Evolutionary conservation across 495 filamentous ascomycete genomes (phyloP).

Genomic region (Aspergillus heteromorphus): DNA sequence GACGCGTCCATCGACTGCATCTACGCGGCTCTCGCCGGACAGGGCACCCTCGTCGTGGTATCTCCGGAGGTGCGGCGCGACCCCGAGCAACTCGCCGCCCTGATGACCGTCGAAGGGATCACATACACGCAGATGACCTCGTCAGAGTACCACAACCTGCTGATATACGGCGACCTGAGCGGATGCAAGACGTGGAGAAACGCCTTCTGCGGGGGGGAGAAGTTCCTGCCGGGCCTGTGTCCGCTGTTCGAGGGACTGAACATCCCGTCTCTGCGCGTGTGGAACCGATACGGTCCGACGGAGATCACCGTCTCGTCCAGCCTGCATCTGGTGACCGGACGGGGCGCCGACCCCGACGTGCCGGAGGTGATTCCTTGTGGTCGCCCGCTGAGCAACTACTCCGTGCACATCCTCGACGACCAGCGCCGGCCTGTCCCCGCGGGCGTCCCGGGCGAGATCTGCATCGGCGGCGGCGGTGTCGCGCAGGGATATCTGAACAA

Average conservation of each 20-base stretch:
- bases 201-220: neutral
- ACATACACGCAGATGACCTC: conserved; percentile 37
- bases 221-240: neutral
- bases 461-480: conserved; percentile 31
- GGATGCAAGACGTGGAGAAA: neutral
- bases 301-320: neutral
- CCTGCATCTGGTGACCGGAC: neutral
- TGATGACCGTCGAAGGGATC: conserved; percentile 28
- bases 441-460: conserved; percentile 40
- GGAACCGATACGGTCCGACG: conserved; percentile 4
- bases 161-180: conserved; percentile 22
- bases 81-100: conserved; percentile 23
- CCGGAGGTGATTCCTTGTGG: neutral
- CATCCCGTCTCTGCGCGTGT: neutral
- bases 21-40: conserved; percentile 22
- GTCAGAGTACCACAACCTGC: conserved; percentile 34
- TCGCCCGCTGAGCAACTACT: conserved; percentile 24
- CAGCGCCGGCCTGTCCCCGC: conserved; percentile 35
- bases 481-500: conserved; percentile 29
- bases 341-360: neutral
- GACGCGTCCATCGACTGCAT: conserved; percentile 33
- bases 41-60: conserved; percentile 26
- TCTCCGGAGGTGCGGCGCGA: conserved; percentile 21
- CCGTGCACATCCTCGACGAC: conserved; percentile 40
- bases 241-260: neutral